Conservation (phyloP, 1,139 yeast genomes). For the Sugiyamaella novakii region DNA sequence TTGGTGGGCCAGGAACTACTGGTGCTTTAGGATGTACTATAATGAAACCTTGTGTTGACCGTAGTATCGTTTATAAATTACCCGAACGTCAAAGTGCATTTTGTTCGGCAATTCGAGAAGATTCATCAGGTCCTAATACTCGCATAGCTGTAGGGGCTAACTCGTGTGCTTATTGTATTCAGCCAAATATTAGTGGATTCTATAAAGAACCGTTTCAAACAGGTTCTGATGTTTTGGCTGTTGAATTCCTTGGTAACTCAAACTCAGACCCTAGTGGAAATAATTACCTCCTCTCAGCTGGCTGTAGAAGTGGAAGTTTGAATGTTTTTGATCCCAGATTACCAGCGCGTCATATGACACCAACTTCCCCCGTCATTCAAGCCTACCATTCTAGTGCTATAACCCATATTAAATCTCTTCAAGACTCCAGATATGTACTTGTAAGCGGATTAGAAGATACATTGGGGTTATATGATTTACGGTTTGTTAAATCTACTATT, state of each 20-base stretch:
- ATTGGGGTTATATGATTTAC: slow-evolving; percentile 30
- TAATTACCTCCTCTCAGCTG: slow-evolving; percentile 21
- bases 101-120: slow-evolving; percentile 14
- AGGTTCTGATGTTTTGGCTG: slow-evolving; percentile 23
- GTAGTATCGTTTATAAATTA: slow-evolving; percentile 3
- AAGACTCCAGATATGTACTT: slow-evolving; percentile 25
- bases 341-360: slow-evolving; percentile 18
- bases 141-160: slow-evolving; percentile 14
- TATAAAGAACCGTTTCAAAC: slow-evolving; percentile 19
- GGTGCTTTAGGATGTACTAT: slow-evolving; percentile 10
- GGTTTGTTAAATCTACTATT: slow-evolving; percentile 20
- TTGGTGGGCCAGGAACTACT: slow-evolving; percentile 17
- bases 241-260: slow-evolving; percentile 16
- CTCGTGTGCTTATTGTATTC: slow-evolving; percentile 13
- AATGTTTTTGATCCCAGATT: slow-evolving; percentile 21
- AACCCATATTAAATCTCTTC: slow-evolving; percentile 16
- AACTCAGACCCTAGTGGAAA: slow-evolving; percentile 3
- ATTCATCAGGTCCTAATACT: slow-evolving; percentile 11
- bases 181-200: slow-evolving; percentile 13
- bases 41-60: neutral
- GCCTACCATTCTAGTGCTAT: slow-evolving; percentile 12
- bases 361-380: slow-evolving; percentile 11
- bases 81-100: slow-evolving; percentile 17
- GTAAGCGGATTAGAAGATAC: slow-evolving; percentile 31
- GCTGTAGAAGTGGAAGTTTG: slow-evolving; percentile 28